Base-by-base conservation (phyloP, 495 filamentous ascomycete genomes). In the Xanthoparmelia taractica region DNA sequence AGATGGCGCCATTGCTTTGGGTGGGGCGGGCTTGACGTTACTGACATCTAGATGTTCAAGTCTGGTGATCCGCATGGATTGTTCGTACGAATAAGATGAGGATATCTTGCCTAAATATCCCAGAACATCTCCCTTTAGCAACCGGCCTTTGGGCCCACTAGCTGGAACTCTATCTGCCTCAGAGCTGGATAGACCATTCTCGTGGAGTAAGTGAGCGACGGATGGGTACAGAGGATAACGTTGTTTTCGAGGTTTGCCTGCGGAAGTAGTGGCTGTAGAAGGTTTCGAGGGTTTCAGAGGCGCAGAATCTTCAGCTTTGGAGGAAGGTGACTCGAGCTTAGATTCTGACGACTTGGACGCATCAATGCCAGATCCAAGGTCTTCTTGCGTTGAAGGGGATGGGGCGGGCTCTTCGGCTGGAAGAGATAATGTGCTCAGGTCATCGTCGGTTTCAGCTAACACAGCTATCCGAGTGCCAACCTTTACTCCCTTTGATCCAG, bases 61-160 rank as follows among this genome's bases (percentile, higher is more conserved):
- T 72, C 94, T 87, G 52, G 79, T 75, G 68, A 97, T 85, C 13
- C 84, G 83, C 33, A 79, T 75, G 48, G 85, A 85, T 65, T 89
- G 83, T 47, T 85, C 78, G n/a, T 82, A 76, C 11, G 91, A 86
- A 68, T 88, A 88, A 29, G 83, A 77, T 47, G 84, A 74, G 52
- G 85, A 74, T 68, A 96, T 88, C 60, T 76, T 76, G 58, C 95
- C 94, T 18, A 97, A 76, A 72, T 93, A 94, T 37, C 91, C 91
- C 52, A 98, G 84, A 12, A 98, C 90, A 72, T 98, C 94, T 56
- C 94, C 94, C 77, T 98, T 98, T 40, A 98, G 81, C 48, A 98
- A 79, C 56, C 95, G 87, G 55, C 92, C 92, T 73, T 86, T 88
- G 40, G 94, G 94, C 20, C 94, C 94, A 34, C 87, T 92, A 13